Base-by-base conservation (phyloP, 768 basidiomycete species). In the Amanita polypyramis region DNA sequence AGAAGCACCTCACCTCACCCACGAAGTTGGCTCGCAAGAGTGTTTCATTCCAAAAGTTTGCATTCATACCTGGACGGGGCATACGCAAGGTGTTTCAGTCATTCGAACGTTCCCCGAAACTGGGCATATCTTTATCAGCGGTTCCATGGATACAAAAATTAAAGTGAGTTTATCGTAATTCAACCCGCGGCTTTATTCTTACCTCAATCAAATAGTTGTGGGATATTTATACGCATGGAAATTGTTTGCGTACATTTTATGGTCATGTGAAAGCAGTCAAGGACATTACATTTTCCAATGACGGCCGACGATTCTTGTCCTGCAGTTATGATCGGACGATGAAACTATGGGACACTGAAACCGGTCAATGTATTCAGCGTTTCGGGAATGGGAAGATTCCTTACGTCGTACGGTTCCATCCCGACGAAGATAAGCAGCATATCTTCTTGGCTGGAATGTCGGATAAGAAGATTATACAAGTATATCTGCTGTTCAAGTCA, bases 341-440 rank as follows among this genome's bases (percentile, higher is more conserved):
- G 82, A 99, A 99, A 66, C 73, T 97, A 10, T 99, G 96, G 96
- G 95, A 99, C 58, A 97, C 96, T 15, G 96, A 99, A 68, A 98
- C 96, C 0, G 95, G 93, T 1, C 90, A 97, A 68, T 98, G 96
- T 67, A 66, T 96, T 51, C 88, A 97, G 63, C 85, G 94, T 5
- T 99, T 98, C 68, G 85, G 87, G 54, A 98, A 97, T 58, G 96
- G 95, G 53, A 97, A 97, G 72, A 93, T 93, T 15, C 93, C 96
- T 9, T 93, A 97, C 62, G 92, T 95, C 43, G 74, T 98, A 46
- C 80, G 82, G 47, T 99, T 97, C 72, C 88, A 98, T 62, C 96
- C 96, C 5, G 95, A 96, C 60, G 76, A 86, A 48, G 93, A 97
- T 58, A 97, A 97, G 63, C 93, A 97, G 61, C 70, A 96, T 60